Evolutionary conservation across 1,139 yeast genomes (phyloP), one percentile per base, ranked within the genome.

Genomic region (Blastobotrys illinoisensis): DNA sequence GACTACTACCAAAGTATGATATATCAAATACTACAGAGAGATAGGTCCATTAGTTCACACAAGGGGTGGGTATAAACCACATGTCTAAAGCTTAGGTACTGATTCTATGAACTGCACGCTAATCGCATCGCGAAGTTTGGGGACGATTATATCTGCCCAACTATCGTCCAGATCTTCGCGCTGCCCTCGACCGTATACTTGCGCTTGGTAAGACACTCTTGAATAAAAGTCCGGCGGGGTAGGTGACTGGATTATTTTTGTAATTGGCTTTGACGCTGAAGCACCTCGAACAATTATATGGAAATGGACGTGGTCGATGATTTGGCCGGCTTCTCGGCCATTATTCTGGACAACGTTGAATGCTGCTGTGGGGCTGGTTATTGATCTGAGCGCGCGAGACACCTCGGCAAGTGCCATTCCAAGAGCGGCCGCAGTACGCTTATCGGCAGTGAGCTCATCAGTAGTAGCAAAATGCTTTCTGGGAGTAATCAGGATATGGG

Each of bases 231-330:
- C 56, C 16, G 48, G 47, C 3, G 32, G 3, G 28, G 51, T 47
- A 7, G 21, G 49, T 4, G 49, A 44, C 1, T 56, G 49, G 19
- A 58, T 56, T 5, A 26, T 26, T 26, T 11, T 26, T 2, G 32
- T 5, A 26, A 26, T 26, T 11, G 11, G 11, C 9, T 26, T 26
- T 7, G 13, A 9, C 13, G 32, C 4, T 26, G 32, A 26, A 26
- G 4, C 13, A 5, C 32, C 32, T 44, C 72, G 60, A n/a, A 67
- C 52, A 3, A 70, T 65, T 7, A 70, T 50, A 67, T 89, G 97
- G 81, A 88, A 88, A 69, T 89, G 97, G 53, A 88, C 96, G 68
- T 89, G 97, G 65, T 84, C 90, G 54, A 89, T 96, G 51, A 78
- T 84, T 70, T 89, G 96, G 64, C 90, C 96, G 11, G 96, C 96